Evolutionary conservation across 2,329 filamentous ascomycete genomes (phyloP).

Genomic region (Nigrospora oryzae): DNA sequence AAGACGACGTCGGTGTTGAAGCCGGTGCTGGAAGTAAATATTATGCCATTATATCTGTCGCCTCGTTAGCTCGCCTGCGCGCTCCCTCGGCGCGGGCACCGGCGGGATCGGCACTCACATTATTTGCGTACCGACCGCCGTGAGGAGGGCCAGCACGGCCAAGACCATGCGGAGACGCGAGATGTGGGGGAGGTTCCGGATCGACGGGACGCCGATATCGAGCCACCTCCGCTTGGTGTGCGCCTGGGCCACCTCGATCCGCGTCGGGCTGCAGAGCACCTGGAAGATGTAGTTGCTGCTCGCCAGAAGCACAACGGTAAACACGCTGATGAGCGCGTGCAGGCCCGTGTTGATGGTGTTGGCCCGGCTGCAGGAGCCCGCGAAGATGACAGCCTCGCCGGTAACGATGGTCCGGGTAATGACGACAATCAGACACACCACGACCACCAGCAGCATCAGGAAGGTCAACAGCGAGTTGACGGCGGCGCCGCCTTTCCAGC

Average conservation of each 20-base stretch:
- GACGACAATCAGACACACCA: conserved; percentile 29
- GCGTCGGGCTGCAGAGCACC: conserved; percentile 44
- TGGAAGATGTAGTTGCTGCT: conserved; percentile 46
- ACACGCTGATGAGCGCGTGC: conserved; percentile 34
- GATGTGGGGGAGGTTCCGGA: conserved; percentile 38
- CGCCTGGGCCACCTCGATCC: conserved; percentile 36
- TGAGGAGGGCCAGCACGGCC: conserved; percentile 27
- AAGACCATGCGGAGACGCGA: conserved; percentile 29
- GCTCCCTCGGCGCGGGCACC: neutral
- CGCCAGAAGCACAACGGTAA: conserved; percentile 33
- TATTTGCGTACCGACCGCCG: conserved; percentile 37
- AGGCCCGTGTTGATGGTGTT: conserved; percentile 29
- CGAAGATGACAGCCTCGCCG: conserved; percentile 27
- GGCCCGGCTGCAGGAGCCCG: conserved; percentile 28
- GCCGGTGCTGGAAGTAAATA: conserved; percentile 31
- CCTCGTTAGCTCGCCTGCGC: too few relatives aligned
- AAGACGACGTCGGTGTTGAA: conserved; percentile 23
- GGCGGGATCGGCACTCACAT: conserved; percentile 28
- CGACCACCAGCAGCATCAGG: conserved; percentile 23
- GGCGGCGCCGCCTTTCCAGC: conserved; percentile 40
- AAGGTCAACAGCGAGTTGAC: conserved; percentile 32
- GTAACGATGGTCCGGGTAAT: conserved; percentile 21
- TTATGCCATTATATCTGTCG: conserved; percentile 41
- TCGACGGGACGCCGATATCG: conserved; percentile 44
- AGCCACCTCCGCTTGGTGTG: conserved; percentile 38